Evolutionary conservation across 208 protist genomes (phyloP).

Genomic region (Crithidia acanthocephali): DNA sequence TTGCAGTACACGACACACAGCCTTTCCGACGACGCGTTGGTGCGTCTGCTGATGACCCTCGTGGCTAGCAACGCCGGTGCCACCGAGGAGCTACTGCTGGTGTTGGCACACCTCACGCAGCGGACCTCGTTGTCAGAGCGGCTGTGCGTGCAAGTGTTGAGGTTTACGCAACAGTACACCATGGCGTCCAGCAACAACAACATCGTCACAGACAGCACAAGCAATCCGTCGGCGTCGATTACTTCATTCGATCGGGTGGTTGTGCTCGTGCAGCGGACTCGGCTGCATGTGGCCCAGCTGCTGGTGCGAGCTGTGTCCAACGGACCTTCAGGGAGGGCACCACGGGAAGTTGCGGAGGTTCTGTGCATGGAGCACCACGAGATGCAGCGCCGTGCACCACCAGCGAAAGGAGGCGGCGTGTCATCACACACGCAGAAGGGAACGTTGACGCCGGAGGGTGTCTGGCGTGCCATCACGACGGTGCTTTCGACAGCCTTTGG

Average conservation of each 20-base stretch:
- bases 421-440: neutral
- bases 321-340: neutral
- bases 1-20: constrained; percentile 27
- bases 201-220: too few species aligned
- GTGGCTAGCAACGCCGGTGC: neutral
- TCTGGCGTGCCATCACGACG: constrained; percentile 13
- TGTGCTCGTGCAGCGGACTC: neutral
- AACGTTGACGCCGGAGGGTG: neutral
- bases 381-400: neutral
- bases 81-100: constrained; percentile 22
- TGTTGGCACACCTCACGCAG: constrained; percentile 27
- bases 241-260: neutral
- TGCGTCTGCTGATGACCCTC: constrained; percentile 26
- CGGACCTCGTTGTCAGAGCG: constrained; percentile 18
- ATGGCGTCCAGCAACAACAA: neutral
- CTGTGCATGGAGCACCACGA: constrained; percentile 23
- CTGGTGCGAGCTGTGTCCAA: neutral
- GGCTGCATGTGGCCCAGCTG: constrained; percentile 13
- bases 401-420: neutral
- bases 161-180: constrained; percentile 11
- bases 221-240: neutral
- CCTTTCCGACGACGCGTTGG: constrained; percentile 28
- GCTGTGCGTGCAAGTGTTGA: constrained; percentile 31
- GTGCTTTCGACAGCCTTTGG: neutral
- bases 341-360: constrained; percentile 5